Evolutionary conservation across 371 early-diverging fungal species (phyloP), one percentile per base, ranked within the genome.

Genomic region (Mortierella sp.): DNA sequence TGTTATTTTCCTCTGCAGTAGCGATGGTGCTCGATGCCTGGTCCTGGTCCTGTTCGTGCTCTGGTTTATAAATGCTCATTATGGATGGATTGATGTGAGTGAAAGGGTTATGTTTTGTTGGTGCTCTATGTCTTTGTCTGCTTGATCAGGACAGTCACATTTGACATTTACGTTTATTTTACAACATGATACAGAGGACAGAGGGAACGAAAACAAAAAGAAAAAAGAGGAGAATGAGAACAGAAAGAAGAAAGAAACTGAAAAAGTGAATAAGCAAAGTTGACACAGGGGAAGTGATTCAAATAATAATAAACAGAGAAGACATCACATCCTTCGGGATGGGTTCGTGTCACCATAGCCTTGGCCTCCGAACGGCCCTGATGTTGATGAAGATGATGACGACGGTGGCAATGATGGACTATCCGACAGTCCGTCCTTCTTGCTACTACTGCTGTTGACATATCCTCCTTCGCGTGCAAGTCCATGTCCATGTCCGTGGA

Each of bases 51-150:
- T 39, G 53, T 17, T 71, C 63, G 11, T 70, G 59, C 15, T 71
- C 71, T 19, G 64, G 60, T 58, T 23, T 50, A 42, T 71, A 71
- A 21, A 71, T 59, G 55, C 67, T 66, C 67, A 66, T 66, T 48
- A 7, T 49, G 48, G 0, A n/a, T 27, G 19, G 49, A 48, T 34
- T 12, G 50, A 41, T 28, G 51, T 5, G 17, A 24, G 42, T 12
- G 28, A 12, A 7, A 6, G 37, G 19, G 15, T 41, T n/a, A 14
- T 12, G 12, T 37, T 5, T 54, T 54, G 24, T 41, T 54, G 6
- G 19, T 5, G 1, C 14, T 17, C 19, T 44, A 44, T 56, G 43
- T 17, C 8, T 34, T 2, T 34, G 14, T 34, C 1, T 34, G 37
- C 7, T 34, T 14, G 4, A 14, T 7, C 37, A 34, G 37, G 37